These are phyloP conservation scores for Xylaria sp. DNA, from an alignment of 2,329 filamentous ascomycete genomes.

Conservation along the genomic window DNA sequence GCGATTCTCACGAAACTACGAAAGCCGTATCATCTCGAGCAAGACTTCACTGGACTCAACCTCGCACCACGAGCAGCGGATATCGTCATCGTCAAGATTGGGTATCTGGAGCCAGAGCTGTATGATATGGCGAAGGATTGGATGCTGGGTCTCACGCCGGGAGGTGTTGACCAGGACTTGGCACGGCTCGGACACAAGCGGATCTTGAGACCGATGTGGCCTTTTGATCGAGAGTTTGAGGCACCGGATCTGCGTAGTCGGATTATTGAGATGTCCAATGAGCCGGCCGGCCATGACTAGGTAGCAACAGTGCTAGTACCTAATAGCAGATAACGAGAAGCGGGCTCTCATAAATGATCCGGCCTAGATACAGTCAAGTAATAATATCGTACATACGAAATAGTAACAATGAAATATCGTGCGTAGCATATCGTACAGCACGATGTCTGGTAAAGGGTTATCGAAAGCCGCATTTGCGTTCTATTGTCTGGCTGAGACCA, in stretches of 20 bases:
- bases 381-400: too few relatives aligned
- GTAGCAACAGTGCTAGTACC: not conserved
- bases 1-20: conserved; percentile 47
- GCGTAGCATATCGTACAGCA: too few relatives aligned
- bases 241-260: conserved; percentile 34
- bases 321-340: too few relatives aligned
- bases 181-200: conserved; percentile 42
- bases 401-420: too few relatives aligned
- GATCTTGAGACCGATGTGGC: conserved; percentile 46
- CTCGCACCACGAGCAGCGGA: conserved; percentile 42
- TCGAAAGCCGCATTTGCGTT: too few relatives aligned
- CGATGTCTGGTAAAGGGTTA: too few relatives aligned
- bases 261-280: conserved; percentile 34
- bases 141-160: conserved; percentile 50
- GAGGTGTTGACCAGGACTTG: conserved; percentile 50
- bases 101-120: conserved; percentile 50
- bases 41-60: conserved; percentile 45
- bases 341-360: too few relatives aligned
- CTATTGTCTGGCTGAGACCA: too few relatives aligned
- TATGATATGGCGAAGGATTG: conserved; percentile 50
- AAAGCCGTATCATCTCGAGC: conserved; percentile 50
- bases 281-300: not conserved
- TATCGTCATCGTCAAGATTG: conserved; percentile 52
- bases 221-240: conserved; percentile 37
- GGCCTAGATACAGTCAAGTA: too few relatives aligned